These are phyloP conservation scores for Colletotrichum sp. DNA, from an alignment of 2,329 filamentous ascomycete genomes.

Conservation along the genomic window DNA sequence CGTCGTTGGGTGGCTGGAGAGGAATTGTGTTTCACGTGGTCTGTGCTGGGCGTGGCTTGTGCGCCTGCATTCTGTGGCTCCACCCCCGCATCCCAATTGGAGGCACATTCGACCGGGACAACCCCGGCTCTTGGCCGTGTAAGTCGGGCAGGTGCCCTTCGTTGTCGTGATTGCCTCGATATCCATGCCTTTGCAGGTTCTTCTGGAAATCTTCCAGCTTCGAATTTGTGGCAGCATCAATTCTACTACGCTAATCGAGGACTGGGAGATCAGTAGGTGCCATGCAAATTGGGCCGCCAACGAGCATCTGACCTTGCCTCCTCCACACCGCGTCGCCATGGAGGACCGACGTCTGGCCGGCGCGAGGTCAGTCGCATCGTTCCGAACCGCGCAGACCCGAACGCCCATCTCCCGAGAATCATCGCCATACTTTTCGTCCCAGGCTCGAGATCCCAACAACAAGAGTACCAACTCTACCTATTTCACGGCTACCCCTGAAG, in stretches of 20 bases:
- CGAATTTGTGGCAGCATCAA: neutral
- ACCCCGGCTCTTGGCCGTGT: constrained; percentile 4
- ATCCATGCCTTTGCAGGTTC: neutral
- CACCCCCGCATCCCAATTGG: neutral
- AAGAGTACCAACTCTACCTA: neutral
- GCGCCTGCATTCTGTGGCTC: neutral
- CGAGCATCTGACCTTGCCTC: neutral
- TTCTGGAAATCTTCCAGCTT: neutral
- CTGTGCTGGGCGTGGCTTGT: constrained; percentile 1
- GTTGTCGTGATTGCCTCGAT: neutral
- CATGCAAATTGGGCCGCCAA: neutral
- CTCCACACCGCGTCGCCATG: neutral
- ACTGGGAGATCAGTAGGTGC: neutral
- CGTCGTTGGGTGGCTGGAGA: constrained; percentile 9
- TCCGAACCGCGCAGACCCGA: neutral
- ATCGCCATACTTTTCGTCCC: neutral
- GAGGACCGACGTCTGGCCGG: no score
- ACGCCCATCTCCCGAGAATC: neutral
- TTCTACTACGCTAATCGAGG: neutral
- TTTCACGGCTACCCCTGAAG: neutral
- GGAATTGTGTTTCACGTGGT: neutral
- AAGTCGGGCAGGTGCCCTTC: constrained; percentile 11
- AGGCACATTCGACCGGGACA: neutral
- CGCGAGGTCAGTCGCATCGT: neutral
- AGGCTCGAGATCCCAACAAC: neutral